A percentile compares a stretch with the other conserved stretches of the same genome.
phyloP scores from a whole-genome alignment of 352 stramenopile species.

The Phytophthora citricola region DNA sequence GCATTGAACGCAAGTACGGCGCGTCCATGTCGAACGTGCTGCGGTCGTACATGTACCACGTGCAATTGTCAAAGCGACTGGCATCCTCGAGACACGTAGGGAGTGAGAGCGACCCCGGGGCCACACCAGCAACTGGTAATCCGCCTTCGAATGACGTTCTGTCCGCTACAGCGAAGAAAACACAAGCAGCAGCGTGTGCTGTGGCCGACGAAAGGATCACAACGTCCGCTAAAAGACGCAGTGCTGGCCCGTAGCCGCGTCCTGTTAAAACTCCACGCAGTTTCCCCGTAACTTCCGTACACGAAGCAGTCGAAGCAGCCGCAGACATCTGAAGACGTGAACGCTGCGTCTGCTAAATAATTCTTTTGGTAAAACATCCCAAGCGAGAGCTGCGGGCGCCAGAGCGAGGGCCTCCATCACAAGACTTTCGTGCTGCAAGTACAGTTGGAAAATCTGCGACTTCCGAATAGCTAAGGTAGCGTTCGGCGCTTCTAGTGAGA shows the following conservation, averaged over 20 bases:
- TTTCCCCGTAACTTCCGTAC: constrained; percentile 46
- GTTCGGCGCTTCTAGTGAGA: constrained; percentile 8
- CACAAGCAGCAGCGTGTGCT: constrained; percentile 53
- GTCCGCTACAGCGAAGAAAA: constrained; percentile 69
- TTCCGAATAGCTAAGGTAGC: constrained; percentile 17
- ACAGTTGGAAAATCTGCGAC: constrained; percentile 41
- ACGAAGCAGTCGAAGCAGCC: constrained; percentile 56
- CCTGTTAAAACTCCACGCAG: constrained; percentile 56
- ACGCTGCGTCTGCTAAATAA: constrained; percentile 33
- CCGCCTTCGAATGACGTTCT: constrained; percentile 49
- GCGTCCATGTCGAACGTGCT: constrained; percentile 67
- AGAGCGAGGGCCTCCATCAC: constrained; percentile 41
- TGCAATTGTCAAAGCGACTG: constrained; percentile 63
- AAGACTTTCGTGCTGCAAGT: constrained; percentile 49
- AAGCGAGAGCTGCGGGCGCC: constrained; percentile 52
- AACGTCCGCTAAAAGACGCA: constrained; percentile 59
- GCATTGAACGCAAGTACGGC: constrained; percentile 63
- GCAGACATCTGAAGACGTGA: constrained; percentile 45
- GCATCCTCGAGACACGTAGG: constrained; percentile 57
- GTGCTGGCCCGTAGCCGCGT: constrained; percentile 45
- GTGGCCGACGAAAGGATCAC: constrained; percentile 49
- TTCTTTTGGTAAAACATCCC: constrained; percentile 68
- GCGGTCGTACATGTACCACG: constrained; percentile 75
- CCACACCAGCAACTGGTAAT: constrained; percentile 40
- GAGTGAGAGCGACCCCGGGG: constrained; percentile 39